Base-by-base conservation (phyloP, 106 monocot species). In the Narthecium ossifragum region DNA sequence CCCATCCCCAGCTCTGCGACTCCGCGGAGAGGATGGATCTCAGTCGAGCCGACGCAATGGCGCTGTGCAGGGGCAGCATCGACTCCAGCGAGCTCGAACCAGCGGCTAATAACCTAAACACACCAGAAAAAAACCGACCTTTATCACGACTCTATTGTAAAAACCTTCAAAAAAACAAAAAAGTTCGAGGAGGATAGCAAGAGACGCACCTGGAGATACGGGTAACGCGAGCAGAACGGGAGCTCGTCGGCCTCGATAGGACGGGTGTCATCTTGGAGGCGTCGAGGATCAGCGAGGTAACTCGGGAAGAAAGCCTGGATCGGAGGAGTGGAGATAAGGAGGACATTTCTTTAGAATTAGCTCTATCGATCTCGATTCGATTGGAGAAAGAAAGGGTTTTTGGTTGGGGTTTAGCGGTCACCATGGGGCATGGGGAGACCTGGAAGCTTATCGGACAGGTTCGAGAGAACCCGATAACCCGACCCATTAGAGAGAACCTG, bases 31-130 rank as follows among this genome's bases (percentile, higher is more conserved):
- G 64, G 15, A 64, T 53, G 14, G 75, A 76, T 13, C 3, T 68
- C 37, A 76, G 46, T 2, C 69, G 75, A 43, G 75, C 69, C 8
- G 63, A 43, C 6, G 75, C 75, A 21, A 75, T 63, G 12, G 75
- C 75, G 33, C 63, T 75, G 26, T 75, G 75, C 24, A 76, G 59
- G 5, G 75, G 75, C 63, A 76, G 57, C 75, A 76, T 76, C 59
- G 75, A 57, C 38, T 45, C 57, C 41, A 70, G 53, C 23, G 58
- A 76, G 39, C 75, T 64, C 45, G 58, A 57, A 24, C 69, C 39
- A 51, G 27, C 6, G 56, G 56, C n/a, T n/a, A n/a, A n/a, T 39
- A 67, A 49, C 26, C 67, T 67, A 39, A 48, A 18, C 61, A 4
- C 4, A 43, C 3, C 46, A 59, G 26, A 14, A 61, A 26, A 31